A percentile compares a stretch with the other conserved stretches of the same genome.
These are phyloP conservation scores for Xylariaceae sp. DNA, from an alignment of 2,329 filamentous ascomycete genomes.

Conservation along the genomic window DNA sequence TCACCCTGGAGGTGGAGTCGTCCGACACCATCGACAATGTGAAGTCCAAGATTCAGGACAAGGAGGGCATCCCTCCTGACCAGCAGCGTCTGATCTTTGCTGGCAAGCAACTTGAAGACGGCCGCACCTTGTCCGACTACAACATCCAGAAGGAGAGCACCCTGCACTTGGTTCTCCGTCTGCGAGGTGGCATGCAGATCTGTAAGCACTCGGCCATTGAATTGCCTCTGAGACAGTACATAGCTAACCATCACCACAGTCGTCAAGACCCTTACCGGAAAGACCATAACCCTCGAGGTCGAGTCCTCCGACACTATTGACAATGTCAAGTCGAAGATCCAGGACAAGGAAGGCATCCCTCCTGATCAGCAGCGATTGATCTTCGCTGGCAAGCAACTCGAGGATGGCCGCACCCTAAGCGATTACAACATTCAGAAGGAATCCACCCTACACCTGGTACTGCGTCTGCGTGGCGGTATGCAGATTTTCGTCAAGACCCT, in stretches of 20 bases:
- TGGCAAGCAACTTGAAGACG: constrained; percentile 43
- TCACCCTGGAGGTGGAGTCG: constrained; percentile 73
- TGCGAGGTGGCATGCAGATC: constrained; percentile 62
- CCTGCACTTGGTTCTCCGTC: constrained; percentile 69
- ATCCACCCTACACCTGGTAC: constrained; percentile 76
- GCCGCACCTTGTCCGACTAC: constrained; percentile 50
- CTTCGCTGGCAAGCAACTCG: constrained; percentile 93
- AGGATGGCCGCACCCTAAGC: constrained; percentile 83
- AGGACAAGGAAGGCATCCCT: constrained; percentile 96
- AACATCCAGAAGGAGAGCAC: constrained; percentile 61
- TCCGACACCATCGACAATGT: constrained; percentile 81
- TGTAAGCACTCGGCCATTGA: constrained; percentile 42
- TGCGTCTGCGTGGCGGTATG: constrained; percentile 85
- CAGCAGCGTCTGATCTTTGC: constrained; percentile 83
- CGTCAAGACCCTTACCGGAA: constrained; percentile 83
- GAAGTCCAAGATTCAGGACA: constrained; percentile 86
- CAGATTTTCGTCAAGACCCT: constrained; percentile 85
- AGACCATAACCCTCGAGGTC: constrained; percentile 89
- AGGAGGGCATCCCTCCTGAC: constrained; percentile 82
- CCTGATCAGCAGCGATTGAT: constrained; percentile 95
- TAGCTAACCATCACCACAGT: constrained; percentile 32
- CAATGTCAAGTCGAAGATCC: constrained; percentile 95
- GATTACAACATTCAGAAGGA: constrained; percentile 98
- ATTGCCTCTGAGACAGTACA: not conserved
- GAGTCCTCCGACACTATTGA: constrained; percentile 89